Conservation (phyloP, 352 stramenopile species). For the Phytopythium boreale region DNA sequence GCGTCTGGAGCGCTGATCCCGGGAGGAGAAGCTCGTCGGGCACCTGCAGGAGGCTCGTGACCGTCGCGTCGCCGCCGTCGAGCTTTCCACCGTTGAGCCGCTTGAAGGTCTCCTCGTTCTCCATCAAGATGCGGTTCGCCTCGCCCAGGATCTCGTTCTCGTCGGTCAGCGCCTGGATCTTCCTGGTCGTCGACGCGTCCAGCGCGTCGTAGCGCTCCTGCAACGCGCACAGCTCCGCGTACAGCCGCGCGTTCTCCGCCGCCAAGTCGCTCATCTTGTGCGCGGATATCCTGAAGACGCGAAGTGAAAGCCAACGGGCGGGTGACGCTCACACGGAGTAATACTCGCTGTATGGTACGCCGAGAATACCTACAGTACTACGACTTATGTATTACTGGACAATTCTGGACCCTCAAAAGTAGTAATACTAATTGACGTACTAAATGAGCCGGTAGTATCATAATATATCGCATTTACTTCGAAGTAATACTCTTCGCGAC, state of each 20-base stretch:
- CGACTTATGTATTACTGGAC: too few relatives aligned
- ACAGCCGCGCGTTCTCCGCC: constrained; percentile 46
- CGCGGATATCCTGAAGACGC: too few relatives aligned
- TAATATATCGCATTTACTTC: background rate
- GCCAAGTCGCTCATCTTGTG: constrained; percentile 15
- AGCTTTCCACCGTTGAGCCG: constrained; percentile 10
- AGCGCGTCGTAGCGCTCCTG: constrained; percentile 54
- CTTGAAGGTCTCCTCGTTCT: constrained; percentile 42
- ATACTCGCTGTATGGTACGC: too few relatives aligned
- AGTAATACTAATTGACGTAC: too few relatives aligned
- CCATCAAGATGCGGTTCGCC: constrained; percentile 60
- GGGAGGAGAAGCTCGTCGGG: constrained; percentile 72
- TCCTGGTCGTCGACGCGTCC: constrained; percentile 18
- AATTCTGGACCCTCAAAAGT: too few relatives aligned
- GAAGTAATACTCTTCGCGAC: too few relatives aligned
- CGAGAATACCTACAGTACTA: too few relatives aligned
- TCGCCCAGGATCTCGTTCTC: constrained; percentile 77
- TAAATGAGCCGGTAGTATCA: too few relatives aligned
- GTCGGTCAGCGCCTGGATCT: constrained; percentile 60
- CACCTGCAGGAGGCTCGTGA: constrained; percentile 30
- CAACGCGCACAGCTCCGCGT: constrained; percentile 35
- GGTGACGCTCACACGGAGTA: too few relatives aligned
- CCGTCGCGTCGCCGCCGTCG: background rate
- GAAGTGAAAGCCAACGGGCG: too few relatives aligned
- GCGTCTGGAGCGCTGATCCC: constrained; percentile 28